Evolutionary conservation across 257 asterid species (phyloP).

Genomic region (Capsicum pubescens): DNA sequence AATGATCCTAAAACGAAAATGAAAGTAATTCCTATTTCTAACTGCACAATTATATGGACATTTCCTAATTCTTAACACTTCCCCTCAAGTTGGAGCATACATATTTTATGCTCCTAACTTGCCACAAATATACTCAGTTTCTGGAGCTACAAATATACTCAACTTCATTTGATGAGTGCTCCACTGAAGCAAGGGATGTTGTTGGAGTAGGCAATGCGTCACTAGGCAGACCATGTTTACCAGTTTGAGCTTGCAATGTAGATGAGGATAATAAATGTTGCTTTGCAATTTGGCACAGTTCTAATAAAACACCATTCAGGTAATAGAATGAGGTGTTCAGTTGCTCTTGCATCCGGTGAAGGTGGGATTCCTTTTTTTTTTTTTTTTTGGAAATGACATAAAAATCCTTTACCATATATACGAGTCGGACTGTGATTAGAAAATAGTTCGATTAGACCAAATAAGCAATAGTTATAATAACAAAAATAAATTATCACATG

Average conservation of each 20-base stretch:
- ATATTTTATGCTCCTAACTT: no score
- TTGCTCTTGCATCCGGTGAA: neutral
- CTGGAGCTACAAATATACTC: no score
- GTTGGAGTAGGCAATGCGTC: neutral
- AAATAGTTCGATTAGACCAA: neutral
- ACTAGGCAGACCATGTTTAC: neutral
- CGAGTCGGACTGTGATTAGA: neutral
- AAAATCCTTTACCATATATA: neutral
- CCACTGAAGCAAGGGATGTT: slow-evolving; percentile 3
- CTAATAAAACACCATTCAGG: neutral
- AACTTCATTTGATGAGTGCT: neutral
- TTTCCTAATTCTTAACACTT: neutral
- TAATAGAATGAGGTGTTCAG: neutral
- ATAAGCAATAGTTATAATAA: neutral
- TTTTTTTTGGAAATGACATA: neutral
- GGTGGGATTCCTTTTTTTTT: neutral
- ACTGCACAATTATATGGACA: neutral
- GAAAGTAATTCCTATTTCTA: neutral
- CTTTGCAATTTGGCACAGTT: neutral
- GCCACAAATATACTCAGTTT: neutral
- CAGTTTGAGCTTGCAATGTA: neutral
- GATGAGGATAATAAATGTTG: neutral
- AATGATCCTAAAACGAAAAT: neutral
- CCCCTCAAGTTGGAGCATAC: neutral
- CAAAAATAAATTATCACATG: neutral